Conservation (phyloP, 192 early-diverging fungal genomes). For the Paraglomus occultum region DNA sequence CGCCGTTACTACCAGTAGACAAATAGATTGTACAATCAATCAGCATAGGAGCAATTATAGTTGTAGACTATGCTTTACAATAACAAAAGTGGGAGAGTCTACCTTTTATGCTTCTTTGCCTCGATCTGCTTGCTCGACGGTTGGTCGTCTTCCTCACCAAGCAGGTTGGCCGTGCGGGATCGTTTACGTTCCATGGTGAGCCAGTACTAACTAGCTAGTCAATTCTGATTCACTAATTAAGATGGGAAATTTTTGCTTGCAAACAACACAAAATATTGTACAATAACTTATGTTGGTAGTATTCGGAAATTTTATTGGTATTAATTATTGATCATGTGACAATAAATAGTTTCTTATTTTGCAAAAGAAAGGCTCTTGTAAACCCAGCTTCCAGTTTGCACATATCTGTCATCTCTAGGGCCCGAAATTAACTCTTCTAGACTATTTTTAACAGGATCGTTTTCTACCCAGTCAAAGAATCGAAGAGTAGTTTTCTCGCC, state of each 20-base stretch:
- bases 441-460: not conserved
- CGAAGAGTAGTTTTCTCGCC: conserved; percentile 7
- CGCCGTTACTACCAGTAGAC: not conserved
- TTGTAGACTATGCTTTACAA: not conserved
- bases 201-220: not conserved
- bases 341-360: too few species aligned
- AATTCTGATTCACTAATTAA: too few species aligned
- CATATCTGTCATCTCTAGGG: conserved; percentile 17
- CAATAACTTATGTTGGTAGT: too few species aligned
- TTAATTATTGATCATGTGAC: too few species aligned
- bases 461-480: conserved; percentile 15
- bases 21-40: not conserved
- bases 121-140: not conserved
- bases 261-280: too few species aligned
- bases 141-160: conserved; percentile 19
- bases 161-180: not conserved
- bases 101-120: conserved; percentile 12
- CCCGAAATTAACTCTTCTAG: conserved; percentile 13
- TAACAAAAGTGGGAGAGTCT: not conserved
- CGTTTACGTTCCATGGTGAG: conserved; percentile 21
- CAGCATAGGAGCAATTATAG: not conserved
- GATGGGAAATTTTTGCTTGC: too few species aligned
- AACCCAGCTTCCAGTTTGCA: conserved; percentile 20
- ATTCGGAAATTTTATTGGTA: too few species aligned
- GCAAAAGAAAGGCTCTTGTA: not conserved